phyloP scores from a whole-genome alignment of 371 early-diverging fungal genomes.

The Amoeboaphelidium protococcarum region DNA sequence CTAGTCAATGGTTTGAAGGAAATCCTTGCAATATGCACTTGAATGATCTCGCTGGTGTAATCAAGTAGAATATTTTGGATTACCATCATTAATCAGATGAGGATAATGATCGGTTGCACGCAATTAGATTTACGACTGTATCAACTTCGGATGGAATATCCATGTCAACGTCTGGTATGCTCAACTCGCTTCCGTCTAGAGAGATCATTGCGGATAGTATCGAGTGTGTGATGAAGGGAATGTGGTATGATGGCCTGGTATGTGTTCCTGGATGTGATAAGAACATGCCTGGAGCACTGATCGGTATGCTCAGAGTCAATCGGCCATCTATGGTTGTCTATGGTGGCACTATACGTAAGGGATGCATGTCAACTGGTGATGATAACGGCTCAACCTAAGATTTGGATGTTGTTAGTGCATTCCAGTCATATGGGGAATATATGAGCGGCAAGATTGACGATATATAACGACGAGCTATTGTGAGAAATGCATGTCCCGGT shows the following conservation, averaged over 20 bases:
- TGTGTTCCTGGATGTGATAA: conserved; percentile 85
- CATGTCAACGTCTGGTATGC: conserved; percentile 88
- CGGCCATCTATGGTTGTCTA: conserved; percentile 85
- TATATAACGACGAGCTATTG: conserved; percentile 49
- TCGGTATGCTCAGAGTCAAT: conserved; percentile 82
- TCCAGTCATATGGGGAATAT: conserved; percentile 80
- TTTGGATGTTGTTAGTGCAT: conserved; percentile 78
- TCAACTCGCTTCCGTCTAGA: conserved; percentile 76
- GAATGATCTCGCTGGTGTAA: conserved; percentile 48
- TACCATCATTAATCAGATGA: no score
- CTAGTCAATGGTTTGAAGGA: conserved; percentile 85
- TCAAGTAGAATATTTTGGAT: conserved; percentile 66
- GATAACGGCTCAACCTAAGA: no score
- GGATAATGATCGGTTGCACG: no score
- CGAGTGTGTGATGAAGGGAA: conserved; percentile 81
- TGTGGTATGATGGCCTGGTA: conserved; percentile 90
- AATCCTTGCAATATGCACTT: conserved; percentile 98
- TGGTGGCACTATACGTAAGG: conserved; percentile 46
- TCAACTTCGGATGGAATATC: conserved; percentile 90
- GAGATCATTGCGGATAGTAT: conserved; percentile 95
- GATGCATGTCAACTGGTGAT: conserved; percentile 10
- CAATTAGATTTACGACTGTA: conserved; percentile 84
- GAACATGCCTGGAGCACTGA: conserved; percentile 92
- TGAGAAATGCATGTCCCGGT: conserved; percentile 76
- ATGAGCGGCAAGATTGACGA: conserved; percentile 65